phyloP scores from a whole-genome alignment of 106 monocot species.

The Dendrobium catenatum region DNA sequence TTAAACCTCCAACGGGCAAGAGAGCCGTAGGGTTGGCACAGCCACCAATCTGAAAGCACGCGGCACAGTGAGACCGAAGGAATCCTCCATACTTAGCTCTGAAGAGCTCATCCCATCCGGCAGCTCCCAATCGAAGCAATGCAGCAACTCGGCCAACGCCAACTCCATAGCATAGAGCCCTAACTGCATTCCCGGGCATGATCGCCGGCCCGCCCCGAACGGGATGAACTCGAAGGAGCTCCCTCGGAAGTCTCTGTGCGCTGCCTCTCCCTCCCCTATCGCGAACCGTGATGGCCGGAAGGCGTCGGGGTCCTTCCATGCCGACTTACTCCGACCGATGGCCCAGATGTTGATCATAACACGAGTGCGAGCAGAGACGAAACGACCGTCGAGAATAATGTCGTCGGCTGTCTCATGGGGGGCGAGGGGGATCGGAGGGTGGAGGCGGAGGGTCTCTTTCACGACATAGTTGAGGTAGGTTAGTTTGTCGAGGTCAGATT shows the following conservation, averaged over 20 bases:
- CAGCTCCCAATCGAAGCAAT: slow-evolving; percentile 41
- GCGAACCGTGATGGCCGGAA: slow-evolving; percentile 41
- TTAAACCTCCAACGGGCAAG: not conserved
- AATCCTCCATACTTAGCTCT: slow-evolving; percentile 41
- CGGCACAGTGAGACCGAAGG: slow-evolving; percentile 33
- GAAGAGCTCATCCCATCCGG: slow-evolving; percentile 32
- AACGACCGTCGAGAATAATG: slow-evolving; percentile 30
- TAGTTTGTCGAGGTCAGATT: slow-evolving; percentile 44
- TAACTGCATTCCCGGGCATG: slow-evolving; percentile 50
- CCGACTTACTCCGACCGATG: slow-evolving; percentile 30
- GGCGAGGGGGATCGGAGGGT: slow-evolving; percentile 56
- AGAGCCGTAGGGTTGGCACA: slow-evolving; percentile 17
- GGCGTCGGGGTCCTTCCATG: slow-evolving; percentile 37
- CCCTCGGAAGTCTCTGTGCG: slow-evolving; percentile 35
- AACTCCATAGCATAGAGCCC: slow-evolving; percentile 28
- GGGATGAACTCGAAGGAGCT: slow-evolving; percentile 42
- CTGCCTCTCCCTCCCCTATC: slow-evolving; percentile 4
- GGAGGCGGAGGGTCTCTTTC: slow-evolving; percentile 54
- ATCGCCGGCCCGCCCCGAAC: slow-evolving; percentile 44
- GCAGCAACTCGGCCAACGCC: slow-evolving; percentile 28
- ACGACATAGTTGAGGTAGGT: slow-evolving; percentile 35
- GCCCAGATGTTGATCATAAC: slow-evolving; percentile 59
- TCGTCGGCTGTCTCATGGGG: slow-evolving; percentile 42
- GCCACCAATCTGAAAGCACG: slow-evolving; percentile 24
- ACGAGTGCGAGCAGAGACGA: slow-evolving; percentile 24